A percentile compares a stretch with the other conserved stretches of the same genome.
phyloP scores from a whole-genome alignment of 768 basidiomycete genomes.

The Naganishia vaughanmartiniae region DNA sequence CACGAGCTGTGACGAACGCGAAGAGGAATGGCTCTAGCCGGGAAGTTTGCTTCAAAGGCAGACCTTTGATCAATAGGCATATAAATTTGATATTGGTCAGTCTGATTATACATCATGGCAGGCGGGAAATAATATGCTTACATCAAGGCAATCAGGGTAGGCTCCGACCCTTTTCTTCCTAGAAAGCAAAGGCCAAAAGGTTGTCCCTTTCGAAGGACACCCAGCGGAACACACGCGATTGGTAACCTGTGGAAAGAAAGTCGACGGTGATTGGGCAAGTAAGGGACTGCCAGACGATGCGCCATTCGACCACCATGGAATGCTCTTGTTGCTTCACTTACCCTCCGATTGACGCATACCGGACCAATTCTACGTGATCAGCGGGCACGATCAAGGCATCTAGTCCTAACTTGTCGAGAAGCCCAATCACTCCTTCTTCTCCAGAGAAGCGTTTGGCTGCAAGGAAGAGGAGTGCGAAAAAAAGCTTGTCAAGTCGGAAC shows the following conservation, averaged over 20 bases:
- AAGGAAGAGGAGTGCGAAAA: too few species aligned
- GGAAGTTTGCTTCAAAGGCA: slow-evolving; percentile 1
- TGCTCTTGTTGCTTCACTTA: neutral
- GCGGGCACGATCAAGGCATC: too few species aligned
- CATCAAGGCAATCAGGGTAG: slow-evolving; percentile 5
- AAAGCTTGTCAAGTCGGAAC: too few species aligned
- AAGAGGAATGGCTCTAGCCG: neutral
- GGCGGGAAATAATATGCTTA: neutral
- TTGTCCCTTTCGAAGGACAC: neutral
- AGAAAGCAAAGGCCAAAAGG: slow-evolving; percentile 4
- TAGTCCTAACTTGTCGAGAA: too few species aligned
- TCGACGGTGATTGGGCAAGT: neutral
- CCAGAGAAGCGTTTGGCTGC: too few species aligned
- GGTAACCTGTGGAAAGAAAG: neutral
- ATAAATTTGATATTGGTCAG: neutral
- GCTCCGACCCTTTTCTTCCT: neutral
- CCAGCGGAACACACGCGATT: neutral
- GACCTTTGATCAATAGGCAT: neutral
- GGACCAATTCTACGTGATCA: too few species aligned
- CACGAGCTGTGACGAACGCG: neutral
- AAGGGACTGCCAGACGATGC: neutral
- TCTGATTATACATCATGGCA: too few species aligned
- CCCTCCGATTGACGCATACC: too few species aligned
- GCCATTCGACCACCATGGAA: neutral
- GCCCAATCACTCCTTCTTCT: too few species aligned